Base-by-base conservation (phyloP, 2,329 filamentous ascomycete species). In the Scytalidium lignicola region DNA sequence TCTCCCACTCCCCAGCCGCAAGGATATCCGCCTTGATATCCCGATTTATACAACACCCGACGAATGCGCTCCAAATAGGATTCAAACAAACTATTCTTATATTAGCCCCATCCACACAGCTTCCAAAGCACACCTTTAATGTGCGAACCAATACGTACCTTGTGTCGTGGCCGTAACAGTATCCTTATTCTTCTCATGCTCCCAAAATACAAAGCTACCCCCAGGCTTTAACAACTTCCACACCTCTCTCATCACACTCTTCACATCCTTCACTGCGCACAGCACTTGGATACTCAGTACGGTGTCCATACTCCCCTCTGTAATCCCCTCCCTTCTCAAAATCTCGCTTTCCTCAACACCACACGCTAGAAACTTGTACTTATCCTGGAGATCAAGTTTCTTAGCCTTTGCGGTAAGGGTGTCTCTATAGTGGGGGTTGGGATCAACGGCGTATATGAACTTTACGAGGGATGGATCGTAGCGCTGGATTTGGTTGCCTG, bases 171-270 rank as follows among this genome's bases (percentile, higher is more conserved):
- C 50, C 3, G 69, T 71, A 18, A 65, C 20, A 32, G 18, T 19
- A 39, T 66, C 52, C 12, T 48, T 47, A 51, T 54, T 67, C 46
- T 53, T 51, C 43, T 54, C 57, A 49, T 74, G 72, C 52, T 75
- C 72, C 68, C 72, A 74, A 48, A 74, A 74, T 21, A 75, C 61
- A 50, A 74, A 69, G 41, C 64, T 67, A 12, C 72, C 72, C 1
- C 72, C 72, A 0, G 72, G 72, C 52, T 69, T 74, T 40, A 75
- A 53, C 22, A 74, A 54, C 45, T 65, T 65, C 53, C 68, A 70
- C n/a, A 73, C 51, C 49, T 63, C 57, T 53, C 47, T 63, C 47
- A 62, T 59, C 44, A 64, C 60, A 4, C 23, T 54, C 46, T 56
- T 55, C 12, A 56, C 50, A 46, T 67, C 54, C 6, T 54, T 49